Evolutionary conservation across 2,329 filamentous ascomycete genomes (phyloP).

Genomic region (Phoma herbarum): DNA sequence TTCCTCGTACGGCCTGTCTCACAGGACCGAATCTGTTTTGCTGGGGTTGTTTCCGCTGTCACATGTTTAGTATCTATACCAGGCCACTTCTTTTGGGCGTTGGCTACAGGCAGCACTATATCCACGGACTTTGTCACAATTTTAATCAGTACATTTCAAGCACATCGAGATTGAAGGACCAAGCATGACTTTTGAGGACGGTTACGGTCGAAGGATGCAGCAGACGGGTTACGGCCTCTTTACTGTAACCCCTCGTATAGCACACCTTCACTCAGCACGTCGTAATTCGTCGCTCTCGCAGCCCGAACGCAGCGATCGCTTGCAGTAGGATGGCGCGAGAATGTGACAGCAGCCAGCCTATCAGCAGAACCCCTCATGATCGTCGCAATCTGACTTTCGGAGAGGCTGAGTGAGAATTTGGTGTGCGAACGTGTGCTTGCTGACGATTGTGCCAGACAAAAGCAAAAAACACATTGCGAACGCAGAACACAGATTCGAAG

Average conservation of each 20-base stretch:
- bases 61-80: conserved; percentile 27
- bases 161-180: conserved; percentile 3
- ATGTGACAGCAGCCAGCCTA: conserved; percentile 17
- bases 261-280: neutral
- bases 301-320: conserved; percentile 15
- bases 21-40: neutral
- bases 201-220: conserved; percentile 1
- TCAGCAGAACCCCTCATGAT: conserved; percentile 15
- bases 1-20: conserved; percentile 5
- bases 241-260: conserved; percentile 18
- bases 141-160: conserved; percentile 12
- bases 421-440: neutral
- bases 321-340: conserved; percentile 10
- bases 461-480: conserved; percentile 2
- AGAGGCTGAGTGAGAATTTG: neutral
- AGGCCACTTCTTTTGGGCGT: conserved; percentile 22
- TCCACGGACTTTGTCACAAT: conserved; percentile 23
- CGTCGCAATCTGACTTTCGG: neutral
- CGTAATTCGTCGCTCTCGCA: conserved; percentile 9
- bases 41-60: conserved; percentile 11
- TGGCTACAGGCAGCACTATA: conserved; percentile 34
- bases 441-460: conserved; percentile 2
- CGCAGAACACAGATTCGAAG: neutral
- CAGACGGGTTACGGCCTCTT: conserved; percentile 1
- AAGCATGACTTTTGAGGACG: conserved; percentile 2